phyloP scores from a whole-genome alignment of 2,329 filamentous ascomycete genomes.

The Fusarium nygamai region DNA sequence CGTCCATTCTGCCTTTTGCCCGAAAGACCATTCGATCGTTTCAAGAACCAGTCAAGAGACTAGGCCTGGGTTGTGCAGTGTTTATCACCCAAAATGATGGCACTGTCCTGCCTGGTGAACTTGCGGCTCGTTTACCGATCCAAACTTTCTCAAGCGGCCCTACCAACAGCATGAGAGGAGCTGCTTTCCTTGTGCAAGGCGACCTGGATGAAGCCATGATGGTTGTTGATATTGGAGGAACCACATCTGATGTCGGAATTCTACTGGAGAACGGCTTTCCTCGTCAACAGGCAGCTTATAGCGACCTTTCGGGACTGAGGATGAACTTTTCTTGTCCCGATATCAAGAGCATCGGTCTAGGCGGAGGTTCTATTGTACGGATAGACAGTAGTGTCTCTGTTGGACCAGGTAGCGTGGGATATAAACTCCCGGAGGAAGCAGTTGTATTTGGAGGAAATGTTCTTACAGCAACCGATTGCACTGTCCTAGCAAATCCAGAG shows the following conservation, averaged over 20 bases:
- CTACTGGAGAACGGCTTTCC: slow-evolving; percentile 71
- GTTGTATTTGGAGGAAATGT: slow-evolving; percentile 65
- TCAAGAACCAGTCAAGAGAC: slow-evolving; percentile 58
- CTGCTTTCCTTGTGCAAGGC: slow-evolving; percentile 64
- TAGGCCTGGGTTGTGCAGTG: slow-evolving; percentile 63
- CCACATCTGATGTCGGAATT: slow-evolving; percentile 71
- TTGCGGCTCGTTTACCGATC: slow-evolving; percentile 66
- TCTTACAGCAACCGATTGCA: slow-evolving; percentile 68
- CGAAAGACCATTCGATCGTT: slow-evolving; percentile 66
- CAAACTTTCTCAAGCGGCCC: slow-evolving; percentile 70
- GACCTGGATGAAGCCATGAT: slow-evolving; percentile 56
- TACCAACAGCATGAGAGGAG: slow-evolving; percentile 71
- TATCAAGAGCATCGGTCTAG: slow-evolving; percentile 68
- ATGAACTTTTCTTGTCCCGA: slow-evolving; percentile 70
- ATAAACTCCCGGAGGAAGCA: slow-evolving; percentile 63
- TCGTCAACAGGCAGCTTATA: slow-evolving; percentile 69
- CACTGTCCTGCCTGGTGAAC: slow-evolving; percentile 63
- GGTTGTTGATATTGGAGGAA: slow-evolving; percentile 74
- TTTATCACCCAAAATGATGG: slow-evolving; percentile 74
- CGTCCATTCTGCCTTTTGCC: slow-evolving; percentile 68
- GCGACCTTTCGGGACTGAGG: slow-evolving; percentile 69
- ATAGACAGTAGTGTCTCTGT: slow-evolving; percentile 54
- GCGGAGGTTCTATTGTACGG: slow-evolving; percentile 66
- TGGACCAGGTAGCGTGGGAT: slow-evolving; percentile 71
- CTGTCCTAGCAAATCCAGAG: slow-evolving; percentile 47